Percentiles rank a stretch among this genome's conserved stretches.
These are phyloP conservation scores for Trifolium repens DNA, from an alignment of 306 rosid species.

Conservation along the genomic window DNA sequence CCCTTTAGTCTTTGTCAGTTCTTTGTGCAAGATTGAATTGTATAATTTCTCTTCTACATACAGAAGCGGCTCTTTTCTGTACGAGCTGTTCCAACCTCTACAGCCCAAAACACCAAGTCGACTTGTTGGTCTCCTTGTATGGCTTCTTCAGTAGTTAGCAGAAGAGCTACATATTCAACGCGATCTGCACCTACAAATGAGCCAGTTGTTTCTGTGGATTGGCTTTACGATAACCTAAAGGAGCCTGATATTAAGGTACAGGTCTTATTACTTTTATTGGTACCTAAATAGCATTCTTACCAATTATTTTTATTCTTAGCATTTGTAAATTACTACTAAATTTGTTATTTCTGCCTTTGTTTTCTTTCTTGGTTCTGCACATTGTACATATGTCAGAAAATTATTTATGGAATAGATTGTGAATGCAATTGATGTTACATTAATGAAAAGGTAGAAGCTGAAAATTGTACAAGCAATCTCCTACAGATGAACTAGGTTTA, in stretches of 20 bases:
- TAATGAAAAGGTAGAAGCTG: constrained; percentile 14
- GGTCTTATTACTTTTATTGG: constrained; percentile 15
- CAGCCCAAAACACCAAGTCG: constrained; percentile 41
- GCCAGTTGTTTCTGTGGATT: constrained; percentile 90
- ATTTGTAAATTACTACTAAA: neutral
- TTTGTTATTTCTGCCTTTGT: neutral
- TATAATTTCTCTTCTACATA: constrained; percentile 36
- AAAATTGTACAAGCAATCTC: constrained; percentile 1
- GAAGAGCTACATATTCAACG: constrained; percentile 65
- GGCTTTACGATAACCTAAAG: constrained; percentile 88
- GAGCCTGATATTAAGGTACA: constrained; percentile 82
- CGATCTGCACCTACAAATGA: constrained; percentile 60
- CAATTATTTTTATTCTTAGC: constrained; percentile 5
- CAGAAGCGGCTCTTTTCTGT: constrained; percentile 58
- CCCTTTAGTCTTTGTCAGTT: constrained; percentile 4
- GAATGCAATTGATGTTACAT: constrained; percentile 3
- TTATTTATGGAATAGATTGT: constrained; percentile 6
- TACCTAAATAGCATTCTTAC: constrained; percentile 5
- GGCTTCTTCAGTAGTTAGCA: constrained; percentile 69
- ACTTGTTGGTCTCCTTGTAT: constrained; percentile 54
- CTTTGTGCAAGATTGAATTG: constrained; percentile 21
- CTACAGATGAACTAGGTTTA: constrained; percentile 18
- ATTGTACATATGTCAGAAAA: neutral
- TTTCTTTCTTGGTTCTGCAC: neutral
- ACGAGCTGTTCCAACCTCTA: constrained; percentile 46